phyloP scores from a whole-genome alignment of 805 yeast species.

The Metschnikowia lochheadii region DNA sequence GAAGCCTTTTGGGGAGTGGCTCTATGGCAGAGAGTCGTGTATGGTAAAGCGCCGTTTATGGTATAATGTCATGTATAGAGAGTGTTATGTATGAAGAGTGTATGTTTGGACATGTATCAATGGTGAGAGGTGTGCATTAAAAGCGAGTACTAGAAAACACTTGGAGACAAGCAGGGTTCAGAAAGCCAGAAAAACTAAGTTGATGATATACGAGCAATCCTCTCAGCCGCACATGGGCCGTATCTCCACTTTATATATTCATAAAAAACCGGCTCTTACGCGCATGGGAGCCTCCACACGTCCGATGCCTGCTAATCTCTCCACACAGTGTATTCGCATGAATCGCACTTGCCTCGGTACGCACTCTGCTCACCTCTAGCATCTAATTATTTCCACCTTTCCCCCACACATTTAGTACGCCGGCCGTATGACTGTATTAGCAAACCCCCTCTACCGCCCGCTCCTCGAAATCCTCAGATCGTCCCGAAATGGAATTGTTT shows the following conservation, averaged over 20 bases:
- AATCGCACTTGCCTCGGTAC: constrained; percentile 3
- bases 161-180: too few relatives aligned
- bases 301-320: neutral
- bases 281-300: constrained; percentile 1
- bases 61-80: too few relatives aligned
- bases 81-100: too few relatives aligned
- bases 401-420: neutral
- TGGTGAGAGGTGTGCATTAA: too few relatives aligned
- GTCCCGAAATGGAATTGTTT: constrained; percentile 48
- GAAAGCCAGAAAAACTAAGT: neutral
- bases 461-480: constrained; percentile 34
- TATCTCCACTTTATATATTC: neutral
- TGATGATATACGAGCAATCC: too few relatives aligned
- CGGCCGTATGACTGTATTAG: constrained; percentile 16
- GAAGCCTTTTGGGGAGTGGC: too few relatives aligned
- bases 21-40: neutral
- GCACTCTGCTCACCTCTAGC: neutral
- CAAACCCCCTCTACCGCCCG: constrained; percentile 25
- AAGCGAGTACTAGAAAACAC: too few relatives aligned
- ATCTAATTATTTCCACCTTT: neutral
- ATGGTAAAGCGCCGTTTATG: neutral
- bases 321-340: constrained; percentile 1
- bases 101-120: too few relatives aligned
- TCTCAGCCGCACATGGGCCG: constrained; percentile 3
- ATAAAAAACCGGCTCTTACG: neutral